Conservation (phyloP, 1,284 basidiomycete genomes). For the Serendipita sp. region DNA sequence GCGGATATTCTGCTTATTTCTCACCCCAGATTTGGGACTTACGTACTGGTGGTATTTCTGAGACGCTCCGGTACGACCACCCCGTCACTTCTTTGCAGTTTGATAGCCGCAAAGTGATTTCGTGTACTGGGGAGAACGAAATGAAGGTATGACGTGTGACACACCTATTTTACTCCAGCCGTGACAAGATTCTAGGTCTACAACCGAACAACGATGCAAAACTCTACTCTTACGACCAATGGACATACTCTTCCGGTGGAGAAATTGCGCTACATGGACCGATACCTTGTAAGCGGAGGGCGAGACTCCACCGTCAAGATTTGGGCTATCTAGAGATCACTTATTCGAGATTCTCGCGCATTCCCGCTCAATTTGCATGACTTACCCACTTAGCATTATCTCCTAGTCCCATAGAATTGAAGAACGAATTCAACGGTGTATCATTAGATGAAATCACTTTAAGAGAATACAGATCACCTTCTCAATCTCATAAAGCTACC, state of each 20-base stretch:
- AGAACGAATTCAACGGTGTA: neutral
- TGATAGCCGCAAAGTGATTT: conserved; percentile 85
- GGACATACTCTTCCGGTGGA: conserved; percentile 89
- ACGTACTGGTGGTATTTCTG: conserved; percentile 74
- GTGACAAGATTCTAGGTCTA: conserved; percentile 47
- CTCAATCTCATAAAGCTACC: neutral
- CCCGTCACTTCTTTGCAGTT: conserved; percentile 89
- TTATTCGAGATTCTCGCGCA: neutral
- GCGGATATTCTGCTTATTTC: conserved; percentile 1
- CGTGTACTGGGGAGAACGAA: conserved; percentile 88
- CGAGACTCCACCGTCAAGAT: conserved; percentile 83
- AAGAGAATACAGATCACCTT: neutral
- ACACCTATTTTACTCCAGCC: neutral
- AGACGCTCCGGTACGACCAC: conserved; percentile 84
- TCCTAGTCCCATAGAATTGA: neutral
- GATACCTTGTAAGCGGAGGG: conserved; percentile 84
- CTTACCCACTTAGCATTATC: neutral
- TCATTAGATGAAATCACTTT: neutral
- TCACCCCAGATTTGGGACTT: conserved; percentile 82
- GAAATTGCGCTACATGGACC: conserved; percentile 87
- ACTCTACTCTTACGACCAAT: conserved; percentile 72
- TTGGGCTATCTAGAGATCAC: conserved; percentile 66
- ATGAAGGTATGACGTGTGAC: conserved; percentile 49
- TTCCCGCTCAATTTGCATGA: neutral
- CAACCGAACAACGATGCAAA: conserved; percentile 88